These are phyloP conservation scores for Mrakiaceae sp. DNA, from an alignment of 1,284 basidiomycete genomes.

Conservation along the genomic window DNA sequence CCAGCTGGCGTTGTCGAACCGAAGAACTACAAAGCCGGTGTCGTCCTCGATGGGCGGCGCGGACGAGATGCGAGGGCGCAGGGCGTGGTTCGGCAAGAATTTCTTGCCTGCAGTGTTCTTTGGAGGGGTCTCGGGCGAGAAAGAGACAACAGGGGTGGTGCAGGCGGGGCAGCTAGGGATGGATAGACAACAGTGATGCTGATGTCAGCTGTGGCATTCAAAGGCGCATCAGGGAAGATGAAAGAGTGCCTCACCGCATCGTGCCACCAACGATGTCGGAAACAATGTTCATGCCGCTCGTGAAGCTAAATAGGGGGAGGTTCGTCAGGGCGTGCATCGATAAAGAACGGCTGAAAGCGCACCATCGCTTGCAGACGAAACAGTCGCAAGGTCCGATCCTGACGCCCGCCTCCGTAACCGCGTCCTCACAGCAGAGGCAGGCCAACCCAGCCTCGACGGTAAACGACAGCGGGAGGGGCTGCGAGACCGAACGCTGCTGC, in stretches of 20 bases:
- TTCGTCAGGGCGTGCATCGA: neutral
- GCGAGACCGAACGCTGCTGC: no score
- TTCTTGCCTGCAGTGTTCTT: no score
- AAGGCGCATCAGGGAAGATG: no score
- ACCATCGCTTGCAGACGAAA: constrained; percentile 9
- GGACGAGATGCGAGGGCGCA: no score
- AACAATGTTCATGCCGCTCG: constrained; percentile 16
- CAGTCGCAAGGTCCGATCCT: constrained; percentile 11
- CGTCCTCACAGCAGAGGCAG: constrained; percentile 6
- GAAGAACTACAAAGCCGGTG: neutral
- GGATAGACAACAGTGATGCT: no score
- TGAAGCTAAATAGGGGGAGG: constrained; percentile 3
- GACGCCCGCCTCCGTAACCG: constrained; percentile 1
- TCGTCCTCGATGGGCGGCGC: neutral
- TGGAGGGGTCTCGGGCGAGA: neutral
- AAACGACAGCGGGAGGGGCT: neutral
- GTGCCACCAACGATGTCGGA: constrained; percentile 12
- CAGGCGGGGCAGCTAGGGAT: constrained; percentile 11
- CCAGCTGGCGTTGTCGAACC: constrained; percentile 17
- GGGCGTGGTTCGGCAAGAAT: neutral
- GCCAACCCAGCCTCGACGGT: neutral
- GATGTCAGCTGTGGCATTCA: no score
- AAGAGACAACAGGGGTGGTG: constrained; percentile 6
- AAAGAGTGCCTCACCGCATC: constrained; percentile 6
- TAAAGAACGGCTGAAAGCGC: neutral